These are phyloP conservation scores for Durusdinium trenchii DNA, from an alignment of 73 alveolate genomes.

Conservation along the genomic window DNA sequence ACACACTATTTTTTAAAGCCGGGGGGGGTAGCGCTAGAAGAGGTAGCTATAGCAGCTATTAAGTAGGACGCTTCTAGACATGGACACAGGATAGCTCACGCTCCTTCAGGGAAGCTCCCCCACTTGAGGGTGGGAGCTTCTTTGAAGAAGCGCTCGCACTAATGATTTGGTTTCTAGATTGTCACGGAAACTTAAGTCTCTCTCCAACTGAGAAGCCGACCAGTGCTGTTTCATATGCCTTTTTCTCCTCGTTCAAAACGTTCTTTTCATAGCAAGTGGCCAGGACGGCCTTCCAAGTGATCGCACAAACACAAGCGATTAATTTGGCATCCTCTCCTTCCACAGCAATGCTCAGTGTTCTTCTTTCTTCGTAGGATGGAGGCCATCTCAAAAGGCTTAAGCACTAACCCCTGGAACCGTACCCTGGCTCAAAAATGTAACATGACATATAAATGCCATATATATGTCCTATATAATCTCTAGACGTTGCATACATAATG, in stretches of 20 bases:
- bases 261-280: constrained; percentile 73
- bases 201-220: neutral
- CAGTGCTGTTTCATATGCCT: constrained; percentile 23
- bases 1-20: no score
- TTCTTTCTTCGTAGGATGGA: no score
- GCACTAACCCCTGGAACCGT: no score
- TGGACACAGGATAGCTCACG: no score
- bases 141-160: neutral
- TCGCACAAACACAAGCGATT: neutral
- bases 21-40: no score
- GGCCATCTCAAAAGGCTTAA: no score
- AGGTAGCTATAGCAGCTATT: no score
- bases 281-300: neutral
- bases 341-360: neutral
- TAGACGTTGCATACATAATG: neutral
- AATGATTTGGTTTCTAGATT: neutral
- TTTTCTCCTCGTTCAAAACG: constrained; percentile 52
- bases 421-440: no score
- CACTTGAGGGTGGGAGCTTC: no score
- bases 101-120: no score
- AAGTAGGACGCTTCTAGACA: no score
- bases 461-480: neutral
- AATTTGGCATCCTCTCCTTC: neutral
- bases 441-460: no score
- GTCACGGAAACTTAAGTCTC: neutral